Evolutionary conservation across 2,329 filamentous ascomycete genomes (phyloP), one percentile per base, ranked within the genome.

Genomic region (Calonectria crousiana): DNA sequence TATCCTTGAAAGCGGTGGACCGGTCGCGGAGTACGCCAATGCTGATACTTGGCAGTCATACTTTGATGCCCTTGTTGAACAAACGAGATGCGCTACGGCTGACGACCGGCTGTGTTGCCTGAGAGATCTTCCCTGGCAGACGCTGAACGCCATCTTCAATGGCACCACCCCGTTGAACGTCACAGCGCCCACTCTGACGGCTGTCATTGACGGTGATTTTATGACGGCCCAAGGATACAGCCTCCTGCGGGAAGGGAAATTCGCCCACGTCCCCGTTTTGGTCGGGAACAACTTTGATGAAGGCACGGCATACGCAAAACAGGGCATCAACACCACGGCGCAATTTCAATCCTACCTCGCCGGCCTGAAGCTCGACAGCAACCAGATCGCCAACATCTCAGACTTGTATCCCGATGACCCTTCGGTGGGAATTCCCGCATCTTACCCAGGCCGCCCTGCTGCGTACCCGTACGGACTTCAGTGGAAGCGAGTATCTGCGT

Each of bases 281-380:
- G 52, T 72, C 41, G 93, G 93, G 9, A 89, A 88, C 44, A 94
- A 93, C 81, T 89, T 89, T 1, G 93, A 94, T 77, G 93, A 95
- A 81, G 93, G 85, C 49, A 89, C 89, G 0, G 84, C 85, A 1
- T 93, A 93, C 78, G 88, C 86, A 0, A 86, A 87, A 14, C 81
- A 74, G 8, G 89, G 88, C 20, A 88, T 93, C 74, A 89, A 92
- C 79, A 90, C 88, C 1, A 89, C 86, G 14, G 86, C 84, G 20
- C 86, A 92, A 65, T 90, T 92, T 78, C 74, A 79, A 41, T 67
- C 75, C 14, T 80, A 67, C 65, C 65, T 81, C 13, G 64, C 60
- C 77, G 76, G 73, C 53, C 72, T 74, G 11, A 76, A 74, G 26
- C 69, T 81, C 4, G 76, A 77, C 74, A 78, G 78, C 74, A 58